phyloP scores from a whole-genome alignment of 2,329 filamentous ascomycete genomes.

The Pseudocercospora cruenta region DNA sequence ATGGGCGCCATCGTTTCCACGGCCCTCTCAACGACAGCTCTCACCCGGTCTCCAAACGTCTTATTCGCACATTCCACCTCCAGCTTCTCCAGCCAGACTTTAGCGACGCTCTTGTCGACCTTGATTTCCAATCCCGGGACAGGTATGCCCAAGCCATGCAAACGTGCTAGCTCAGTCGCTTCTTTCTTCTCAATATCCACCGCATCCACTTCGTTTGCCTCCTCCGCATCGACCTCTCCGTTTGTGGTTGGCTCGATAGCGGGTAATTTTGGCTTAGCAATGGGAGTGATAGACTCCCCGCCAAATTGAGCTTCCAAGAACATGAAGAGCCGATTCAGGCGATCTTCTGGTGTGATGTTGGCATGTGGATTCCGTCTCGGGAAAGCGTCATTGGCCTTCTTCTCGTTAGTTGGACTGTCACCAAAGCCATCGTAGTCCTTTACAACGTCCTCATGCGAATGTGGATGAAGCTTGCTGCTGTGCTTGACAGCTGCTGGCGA shows the following conservation, averaged over 20 bases:
- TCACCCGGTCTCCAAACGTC: slow-evolving; percentile 78
- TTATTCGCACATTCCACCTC: slow-evolving; percentile 82
- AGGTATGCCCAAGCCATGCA: slow-evolving; percentile 84
- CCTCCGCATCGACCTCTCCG: slow-evolving; percentile 31
- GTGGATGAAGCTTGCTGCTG: slow-evolving; percentile 57
- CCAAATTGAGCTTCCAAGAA: slow-evolving; percentile 98
- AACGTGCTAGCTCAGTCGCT: slow-evolving; percentile 70
- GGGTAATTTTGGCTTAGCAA: slow-evolving; percentile 66
- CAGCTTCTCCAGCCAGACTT: slow-evolving; percentile 88
- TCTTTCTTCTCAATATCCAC: slow-evolving; percentile 58
- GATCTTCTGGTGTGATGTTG: slow-evolving; percentile 71
- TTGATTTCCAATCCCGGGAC: slow-evolving; percentile 86
- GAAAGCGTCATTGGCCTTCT: neutral
- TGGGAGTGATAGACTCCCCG: slow-evolving; percentile 75
- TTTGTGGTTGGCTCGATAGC: slow-evolving; percentile 3
- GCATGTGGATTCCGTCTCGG: slow-evolving; percentile 70
- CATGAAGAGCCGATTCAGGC: slow-evolving; percentile 84
- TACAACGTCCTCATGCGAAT: slow-evolving; percentile 34
- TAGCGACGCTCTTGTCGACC: slow-evolving; percentile 84
- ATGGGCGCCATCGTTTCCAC: slow-evolving; percentile 33
- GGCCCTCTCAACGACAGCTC: slow-evolving; percentile 85
- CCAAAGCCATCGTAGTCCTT: slow-evolving; percentile 17
- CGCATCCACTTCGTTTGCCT: slow-evolving; percentile 47
- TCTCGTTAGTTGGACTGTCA: slow-evolving; percentile 16
- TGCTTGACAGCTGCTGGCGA: slow-evolving; percentile 93